Evolutionary conservation across 768 basidiomycete genomes (phyloP).

Genomic region (Jaapia argillacea): DNA sequence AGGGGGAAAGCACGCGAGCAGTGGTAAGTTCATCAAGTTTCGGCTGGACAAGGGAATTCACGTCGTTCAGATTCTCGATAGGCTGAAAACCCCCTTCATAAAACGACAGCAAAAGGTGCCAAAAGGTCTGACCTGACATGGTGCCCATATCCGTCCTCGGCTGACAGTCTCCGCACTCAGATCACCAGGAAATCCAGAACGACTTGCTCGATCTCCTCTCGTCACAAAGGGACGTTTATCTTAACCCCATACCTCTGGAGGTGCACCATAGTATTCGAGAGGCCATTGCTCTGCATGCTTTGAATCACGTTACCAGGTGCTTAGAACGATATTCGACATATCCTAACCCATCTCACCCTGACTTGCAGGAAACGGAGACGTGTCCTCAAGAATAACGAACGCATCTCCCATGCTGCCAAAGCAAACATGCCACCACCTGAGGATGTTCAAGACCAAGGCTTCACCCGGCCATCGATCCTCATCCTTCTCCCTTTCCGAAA

Average conservation of each 20-base stretch:
- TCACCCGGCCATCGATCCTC: conserved; percentile 91
- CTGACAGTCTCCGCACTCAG: conserved; percentile 19
- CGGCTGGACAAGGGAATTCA: no score
- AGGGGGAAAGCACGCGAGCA: no score
- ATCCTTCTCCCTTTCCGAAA: conserved; percentile 91
- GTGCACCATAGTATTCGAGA: conserved; percentile 56
- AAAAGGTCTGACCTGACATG: conserved; percentile 33
- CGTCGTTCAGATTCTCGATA: conserved; percentile 42
- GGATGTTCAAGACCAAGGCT: conserved; percentile 92
- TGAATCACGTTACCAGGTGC: conserved; percentile 89
- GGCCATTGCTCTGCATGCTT: conserved; percentile 63
- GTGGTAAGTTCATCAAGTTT: no score
- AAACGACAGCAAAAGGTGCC: conserved; percentile 42
- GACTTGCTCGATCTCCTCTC: conserved; percentile 58
- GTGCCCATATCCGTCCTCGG: conserved; percentile 5
- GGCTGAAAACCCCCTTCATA: conserved; percentile 45
- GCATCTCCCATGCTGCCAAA: conserved; percentile 64
- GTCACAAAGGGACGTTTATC: conserved; percentile 67
- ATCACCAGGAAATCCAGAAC: conserved; percentile 46
- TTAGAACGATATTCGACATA: no score
- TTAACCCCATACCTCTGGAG: conserved; percentile 57
- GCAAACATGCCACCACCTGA: conserved; percentile 45
- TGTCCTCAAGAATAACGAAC: conserved; percentile 91
- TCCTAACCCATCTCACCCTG: not conserved
- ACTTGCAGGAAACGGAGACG: conserved; percentile 84